Conservation (phyloP, 2,329 filamentous ascomycete species). For the Sclerotinia subarctica region DNA sequence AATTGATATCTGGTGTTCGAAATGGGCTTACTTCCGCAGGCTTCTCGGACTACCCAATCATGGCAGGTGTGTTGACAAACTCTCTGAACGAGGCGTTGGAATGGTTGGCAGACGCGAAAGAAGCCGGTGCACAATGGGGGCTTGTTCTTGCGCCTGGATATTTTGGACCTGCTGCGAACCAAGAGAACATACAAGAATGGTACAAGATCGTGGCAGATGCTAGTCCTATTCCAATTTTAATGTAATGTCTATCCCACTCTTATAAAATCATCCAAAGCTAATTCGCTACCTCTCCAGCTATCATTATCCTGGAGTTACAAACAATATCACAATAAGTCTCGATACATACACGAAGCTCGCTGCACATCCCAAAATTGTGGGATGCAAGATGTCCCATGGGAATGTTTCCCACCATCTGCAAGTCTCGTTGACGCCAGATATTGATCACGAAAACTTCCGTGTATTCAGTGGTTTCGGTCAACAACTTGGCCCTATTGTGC, state of each 20-base stretch:
- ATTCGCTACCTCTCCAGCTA: constrained; percentile 39
- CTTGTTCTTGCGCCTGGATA: constrained; percentile 62
- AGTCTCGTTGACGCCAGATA: constrained; percentile 54
- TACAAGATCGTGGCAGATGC: constrained; percentile 56
- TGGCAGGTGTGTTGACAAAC: constrained; percentile 54
- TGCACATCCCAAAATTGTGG: constrained; percentile 61
- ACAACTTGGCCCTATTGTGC: constrained; percentile 14
- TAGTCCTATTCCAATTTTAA: constrained; percentile 58
- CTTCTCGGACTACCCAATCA: constrained; percentile 55
- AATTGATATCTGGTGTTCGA: constrained; percentile 14
- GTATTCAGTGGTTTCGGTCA: constrained; percentile 49
- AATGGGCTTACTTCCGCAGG: constrained; percentile 50
- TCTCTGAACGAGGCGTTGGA: constrained; percentile 54
- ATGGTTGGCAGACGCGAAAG: constrained; percentile 47
- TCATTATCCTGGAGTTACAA: constrained; percentile 60
- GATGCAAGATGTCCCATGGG: constrained; percentile 64
- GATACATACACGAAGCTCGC: constrained; percentile 55
- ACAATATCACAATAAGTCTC: constrained; percentile 56
- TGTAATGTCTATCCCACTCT: constrained; percentile 43
- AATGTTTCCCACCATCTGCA: constrained; percentile 60
- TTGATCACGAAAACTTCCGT: constrained; percentile 55
- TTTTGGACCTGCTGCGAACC: constrained; percentile 42
- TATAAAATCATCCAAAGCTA: background rate
- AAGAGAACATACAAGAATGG: constrained; percentile 58
- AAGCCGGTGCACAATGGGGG: constrained; percentile 61